Evolutionary conservation across 306 rosid genomes (phyloP), one percentile per base, ranked within the genome.

Genomic region (Fragaria vesca): DNA sequence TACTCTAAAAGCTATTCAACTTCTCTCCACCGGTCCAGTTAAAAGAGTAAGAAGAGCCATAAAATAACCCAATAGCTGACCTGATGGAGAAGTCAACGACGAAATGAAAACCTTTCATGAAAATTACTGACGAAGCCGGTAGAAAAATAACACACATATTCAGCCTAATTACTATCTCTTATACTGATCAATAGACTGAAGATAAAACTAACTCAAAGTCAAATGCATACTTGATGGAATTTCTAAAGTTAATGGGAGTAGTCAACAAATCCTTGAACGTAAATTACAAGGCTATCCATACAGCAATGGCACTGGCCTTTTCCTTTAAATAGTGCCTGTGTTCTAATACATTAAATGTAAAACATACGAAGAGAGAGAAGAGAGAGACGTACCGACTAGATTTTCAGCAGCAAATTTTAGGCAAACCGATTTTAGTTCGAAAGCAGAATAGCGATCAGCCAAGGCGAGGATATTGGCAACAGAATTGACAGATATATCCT

Each of bases 361-460:
- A 21, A 70, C 4, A 40, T 3, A 51, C 15, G n/a, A 42, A 21
- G 8, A 47, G 7, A 52, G 10, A 72, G 73, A 12, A 46, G 47
- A 46, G 16, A 46, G 20, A 24, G 7, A 81, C 90, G 42, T 88
- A 95, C 99, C 97, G 21, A 90, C 93, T 76, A 95, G 97, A 77
- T 95, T 95, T 80, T 93, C 99, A 50, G 97, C 96, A 43, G 96
- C 83, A 91, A 95, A 95, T 75, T 90, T 93, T 40, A 95, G 91
- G 81, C 99, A 93, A 70, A 88, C 85, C 54, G 97, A 87, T 88
- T 95, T 95, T 72, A 95, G 80, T 43, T 95, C 97, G 18, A 96
- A 77, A 24, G 97, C 97, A 57, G 84, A 90, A 85, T 88, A 85
- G 58, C 88, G 90, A 76, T 93, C 99, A 21, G 99, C 99, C 82